These are phyloP conservation scores for Camelina laxa DNA, from an alignment of 345 rosid species.

Conservation along the genomic window DNA sequence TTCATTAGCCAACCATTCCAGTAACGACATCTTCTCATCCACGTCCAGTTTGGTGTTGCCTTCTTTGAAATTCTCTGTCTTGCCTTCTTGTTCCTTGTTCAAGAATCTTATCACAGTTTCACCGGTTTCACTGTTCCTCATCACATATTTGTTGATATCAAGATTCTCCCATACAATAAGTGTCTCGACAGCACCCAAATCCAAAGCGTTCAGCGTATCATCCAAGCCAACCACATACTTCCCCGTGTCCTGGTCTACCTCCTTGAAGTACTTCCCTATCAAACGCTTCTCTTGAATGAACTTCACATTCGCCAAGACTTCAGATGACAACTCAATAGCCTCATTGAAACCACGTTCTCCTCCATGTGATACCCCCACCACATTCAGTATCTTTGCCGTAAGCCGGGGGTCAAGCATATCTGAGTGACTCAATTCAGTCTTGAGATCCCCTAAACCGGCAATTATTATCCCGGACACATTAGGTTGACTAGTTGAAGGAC, in stretches of 20 bases:
- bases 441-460: background rate
- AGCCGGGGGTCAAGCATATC: background rate
- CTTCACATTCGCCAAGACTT: background rate
- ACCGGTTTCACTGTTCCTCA: background rate
- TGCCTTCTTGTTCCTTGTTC: background rate
- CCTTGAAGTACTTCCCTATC: background rate
- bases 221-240: background rate
- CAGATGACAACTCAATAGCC: background rate
- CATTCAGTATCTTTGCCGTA: background rate
- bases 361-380: background rate
- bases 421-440: background rate
- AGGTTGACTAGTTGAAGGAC: background rate
- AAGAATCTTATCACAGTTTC: background rate
- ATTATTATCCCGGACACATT: background rate
- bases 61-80: background rate
- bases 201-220: background rate
- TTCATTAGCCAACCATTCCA: background rate
- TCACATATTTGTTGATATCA: background rate
- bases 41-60: background rate
- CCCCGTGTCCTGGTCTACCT: background rate
- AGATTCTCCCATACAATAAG: conserved; percentile 1
- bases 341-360: background rate
- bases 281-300: background rate
- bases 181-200: background rate
- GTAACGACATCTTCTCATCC: background rate